Evolutionary conservation across 2,329 filamentous ascomycete genomes (phyloP).

Genomic region (Orbilia oligospora): DNA sequence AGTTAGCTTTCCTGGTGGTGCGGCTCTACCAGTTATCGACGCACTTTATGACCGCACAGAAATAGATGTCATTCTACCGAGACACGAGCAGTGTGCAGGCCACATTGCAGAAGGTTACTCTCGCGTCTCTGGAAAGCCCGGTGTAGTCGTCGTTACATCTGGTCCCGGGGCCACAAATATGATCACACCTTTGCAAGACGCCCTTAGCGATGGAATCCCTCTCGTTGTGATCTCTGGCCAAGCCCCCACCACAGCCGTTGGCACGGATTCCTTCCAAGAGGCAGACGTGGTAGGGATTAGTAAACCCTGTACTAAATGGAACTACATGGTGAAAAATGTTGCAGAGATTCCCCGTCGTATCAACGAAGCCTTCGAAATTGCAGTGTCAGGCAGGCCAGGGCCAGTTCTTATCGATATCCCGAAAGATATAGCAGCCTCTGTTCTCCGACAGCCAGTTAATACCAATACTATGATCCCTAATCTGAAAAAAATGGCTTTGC

Average conservation of each 20-base stretch:
- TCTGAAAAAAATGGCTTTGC: constrained; percentile 86
- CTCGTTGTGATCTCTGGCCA: constrained; percentile 97
- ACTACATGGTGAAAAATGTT: constrained; percentile 96
- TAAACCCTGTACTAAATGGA: constrained; percentile 97
- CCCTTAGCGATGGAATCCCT: constrained; percentile 92
- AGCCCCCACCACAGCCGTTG: constrained; percentile 89
- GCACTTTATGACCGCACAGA: constrained; percentile 98
- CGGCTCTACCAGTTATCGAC: constrained; percentile 97
- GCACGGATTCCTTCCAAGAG: constrained; percentile 96
- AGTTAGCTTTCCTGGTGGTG: constrained; percentile 93
- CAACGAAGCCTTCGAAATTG: constrained; percentile 98
- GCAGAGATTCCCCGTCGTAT: constrained; percentile 93
- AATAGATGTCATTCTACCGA: constrained; percentile 94
- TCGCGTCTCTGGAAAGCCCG: constrained; percentile 90
- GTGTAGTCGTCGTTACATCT: constrained; percentile 95
- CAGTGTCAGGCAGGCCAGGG: constrained; percentile 90
- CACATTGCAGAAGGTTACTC: constrained; percentile 99
- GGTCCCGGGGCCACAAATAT: constrained; percentile 97
- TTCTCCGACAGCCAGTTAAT: constrained; percentile 86
- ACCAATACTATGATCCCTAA: constrained; percentile 79
- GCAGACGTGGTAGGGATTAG: constrained; percentile 95
- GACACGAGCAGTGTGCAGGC: constrained; percentile 96
- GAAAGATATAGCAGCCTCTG: constrained; percentile 92
- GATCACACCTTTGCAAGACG: constrained; percentile 95
- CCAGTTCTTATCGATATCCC: constrained; percentile 95